Evolutionary conservation across 106 monocot species (phyloP), one percentile per base, ranked within the genome.

Genomic region (Dioscorea alata): DNA sequence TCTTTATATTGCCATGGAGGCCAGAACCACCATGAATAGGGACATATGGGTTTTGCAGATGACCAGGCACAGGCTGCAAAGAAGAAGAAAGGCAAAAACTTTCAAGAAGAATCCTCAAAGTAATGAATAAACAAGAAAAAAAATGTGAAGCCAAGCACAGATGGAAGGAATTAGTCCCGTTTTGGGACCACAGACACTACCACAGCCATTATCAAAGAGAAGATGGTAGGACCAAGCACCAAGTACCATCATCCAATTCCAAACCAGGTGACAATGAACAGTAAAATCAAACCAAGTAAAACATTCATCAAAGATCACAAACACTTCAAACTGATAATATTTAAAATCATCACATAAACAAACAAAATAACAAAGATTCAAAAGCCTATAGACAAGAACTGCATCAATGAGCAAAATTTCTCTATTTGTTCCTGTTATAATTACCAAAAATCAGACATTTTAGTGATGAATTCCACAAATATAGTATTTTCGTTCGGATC

Each of bases 1-100:
- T 78, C 59, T 77, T 79, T 52, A 63, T 53, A 23, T 71, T 67
- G 3, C 23, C 62, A 17, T 69, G 78, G 20, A 60, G 71, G 23
- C 53, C 73, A 10, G 50, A 51, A 58, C 23, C 49, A 53, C 73
- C 59, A 35, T 24, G 74, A 72, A 75, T 63, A 65, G 59, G 69
- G 4, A 23, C 49, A 63, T 78, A 49, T 0, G 76, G 53, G 13
- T 57, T 34, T 8, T 73, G 76, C 57, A 76, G 59, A 69, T 73
- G 74, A 16, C 80, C 66, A 12, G 42, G 33, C 67, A 69, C 67
- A 33, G 69, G 60, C 91, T 91, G 79, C 69, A 81, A 72, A 64
- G 48, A 75, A 61, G 60, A 76, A 18, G 48, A 64, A 74, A 48
- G 22, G 53, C 9, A 16, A 49, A 49, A 69, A 50, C 14, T n/a